Evolutionary conservation across 2,329 filamentous ascomycete genomes (phyloP).

Genomic region (Colletotrichum tropicale): DNA sequence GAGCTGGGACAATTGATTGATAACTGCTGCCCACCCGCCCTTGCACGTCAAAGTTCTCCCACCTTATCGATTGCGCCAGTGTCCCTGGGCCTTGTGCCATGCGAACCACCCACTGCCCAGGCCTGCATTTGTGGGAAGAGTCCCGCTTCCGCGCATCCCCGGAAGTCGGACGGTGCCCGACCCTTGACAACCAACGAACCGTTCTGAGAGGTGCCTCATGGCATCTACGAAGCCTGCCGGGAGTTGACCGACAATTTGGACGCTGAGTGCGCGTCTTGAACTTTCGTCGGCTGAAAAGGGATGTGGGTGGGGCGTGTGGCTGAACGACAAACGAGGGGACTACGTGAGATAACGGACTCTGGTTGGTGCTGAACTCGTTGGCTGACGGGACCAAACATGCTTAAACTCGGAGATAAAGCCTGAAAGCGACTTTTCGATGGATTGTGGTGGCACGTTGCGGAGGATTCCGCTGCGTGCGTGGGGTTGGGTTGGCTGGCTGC

Average conservation of each 20-base stretch:
- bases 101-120: neutral
- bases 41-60: neutral
- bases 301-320: neutral
- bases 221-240: neutral
- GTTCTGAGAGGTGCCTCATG: neutral
- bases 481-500: neutral
- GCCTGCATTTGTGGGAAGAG: neutral
- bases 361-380: neutral
- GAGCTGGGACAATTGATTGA: neutral
- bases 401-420: neutral
- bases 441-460: neutral
- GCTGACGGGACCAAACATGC: neutral
- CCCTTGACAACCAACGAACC: neutral
- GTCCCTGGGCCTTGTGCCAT: slow-evolving; percentile 10
- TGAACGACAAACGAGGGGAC: neutral
- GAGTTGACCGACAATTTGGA: neutral
- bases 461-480: neutral
- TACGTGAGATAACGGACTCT: neutral
- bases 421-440: neutral
- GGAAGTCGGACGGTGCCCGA: slow-evolving; percentile 1
- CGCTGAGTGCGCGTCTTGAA: neutral
- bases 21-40: neutral
- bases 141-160: neutral
- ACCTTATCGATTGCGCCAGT: slow-evolving; percentile 9
- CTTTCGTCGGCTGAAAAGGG: neutral